Evolutionary conservation across 768 basidiomycete species (phyloP).

Genomic region (Xerocomellus chrysenteron): DNA sequence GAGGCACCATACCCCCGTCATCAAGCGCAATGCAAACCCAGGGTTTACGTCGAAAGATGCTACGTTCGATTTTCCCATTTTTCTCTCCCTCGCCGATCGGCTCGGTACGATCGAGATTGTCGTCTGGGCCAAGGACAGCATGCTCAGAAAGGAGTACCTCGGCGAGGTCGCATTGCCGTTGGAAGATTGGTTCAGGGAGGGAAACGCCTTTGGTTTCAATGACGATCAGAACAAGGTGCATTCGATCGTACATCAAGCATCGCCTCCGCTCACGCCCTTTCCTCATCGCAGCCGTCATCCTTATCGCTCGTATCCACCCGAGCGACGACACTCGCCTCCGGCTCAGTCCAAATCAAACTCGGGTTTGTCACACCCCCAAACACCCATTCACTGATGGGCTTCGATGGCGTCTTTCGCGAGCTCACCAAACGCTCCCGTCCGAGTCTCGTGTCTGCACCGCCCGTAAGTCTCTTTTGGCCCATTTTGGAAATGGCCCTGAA

Average conservation of each 20-base stretch:
- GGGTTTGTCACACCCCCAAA: conserved; percentile 54
- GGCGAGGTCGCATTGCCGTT: conserved; percentile 80
- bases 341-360: conserved; percentile 58
- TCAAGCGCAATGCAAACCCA: conserved; percentile 72
- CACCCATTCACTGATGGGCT: conserved; percentile 44
- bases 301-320: conserved; percentile 49
- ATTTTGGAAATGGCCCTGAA: neutral
- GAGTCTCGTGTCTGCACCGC: conserved; percentile 72
- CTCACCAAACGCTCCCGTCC: conserved; percentile 63
- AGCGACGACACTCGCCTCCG: conserved; percentile 45
- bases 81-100: conserved; percentile 68
- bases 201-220: conserved; percentile 49
- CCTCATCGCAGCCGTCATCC: conserved; percentile 42
- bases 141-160: conserved; percentile 84
- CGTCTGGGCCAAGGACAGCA: conserved; percentile 91
- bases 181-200: conserved; percentile 73
- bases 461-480: conserved; percentile 47
- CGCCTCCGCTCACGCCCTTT: neutral
- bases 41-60: conserved; percentile 63
- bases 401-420: conserved; percentile 60
- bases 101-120: conserved; percentile 80
- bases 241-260: conserved; percentile 22
- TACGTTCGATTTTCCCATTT: conserved; percentile 89
- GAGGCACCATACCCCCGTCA: conserved; percentile 69
- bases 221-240: conserved; percentile 66